Evolutionary conservation across 1,284 basidiomycete species (phyloP), one percentile per base, ranked within the genome.

Genomic region (Stereum hirsutum): DNA sequence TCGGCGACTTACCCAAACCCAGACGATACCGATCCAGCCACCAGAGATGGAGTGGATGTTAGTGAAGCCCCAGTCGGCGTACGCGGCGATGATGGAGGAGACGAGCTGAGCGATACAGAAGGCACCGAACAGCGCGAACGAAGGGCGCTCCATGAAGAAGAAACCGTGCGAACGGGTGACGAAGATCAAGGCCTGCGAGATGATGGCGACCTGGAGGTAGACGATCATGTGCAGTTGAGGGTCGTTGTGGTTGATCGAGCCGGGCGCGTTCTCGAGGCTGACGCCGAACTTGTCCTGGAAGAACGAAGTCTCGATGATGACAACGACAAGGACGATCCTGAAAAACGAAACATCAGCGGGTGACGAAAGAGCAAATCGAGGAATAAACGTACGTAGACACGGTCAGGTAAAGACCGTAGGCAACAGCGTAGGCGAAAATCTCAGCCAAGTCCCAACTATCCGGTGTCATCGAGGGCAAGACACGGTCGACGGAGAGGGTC

Each of bases 121-220:
- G 32, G 94, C 94, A 52, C 69, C 65, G 70, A 98, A 74, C 45
- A 98, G 78, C 37, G 94, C 94, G 42, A 75, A 69, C 37, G 93
- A 95, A 20, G 93, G 94, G 49, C 93, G 84, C 69, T 98, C 94
- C 87, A 91, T 92, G 78, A 95, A 97, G 79, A 93, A 98, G 76
- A 91, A 95, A 23, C 89, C 78, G 64, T 97, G 94, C 54, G 93
- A 86, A 71, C 93, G 91, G 28, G 93, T 96, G 64, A 95, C 79
- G 72, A 96, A 96, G 74, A 97, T 96, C 48, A 98, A 74, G 3
- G 94, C 94, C 66, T 98, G 94, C 46, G 94, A 97, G 68, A 97
- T 96, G 66, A 97, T 94, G 52, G 94, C 94, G 50, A 97, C 94
- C 65, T 92, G 87, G 52, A 92, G 77, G 71, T 92, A 91, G 49